Percentiles rank a stretch among this genome's conserved stretches.
phyloP scores from a whole-genome alignment of 495 filamentous ascomycete genomes.

The Tuber microsphaerosporum region DNA sequence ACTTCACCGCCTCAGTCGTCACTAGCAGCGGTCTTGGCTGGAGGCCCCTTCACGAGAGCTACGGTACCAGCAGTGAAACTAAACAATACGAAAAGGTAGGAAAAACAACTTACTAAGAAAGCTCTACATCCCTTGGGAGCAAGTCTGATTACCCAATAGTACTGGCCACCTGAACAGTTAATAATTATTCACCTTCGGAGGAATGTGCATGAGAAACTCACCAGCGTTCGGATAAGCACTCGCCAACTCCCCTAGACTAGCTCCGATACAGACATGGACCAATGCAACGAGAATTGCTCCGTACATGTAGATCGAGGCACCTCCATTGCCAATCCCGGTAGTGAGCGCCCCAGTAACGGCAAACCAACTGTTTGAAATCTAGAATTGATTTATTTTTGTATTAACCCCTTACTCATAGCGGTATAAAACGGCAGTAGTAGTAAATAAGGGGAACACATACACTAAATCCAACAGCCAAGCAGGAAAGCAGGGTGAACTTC shows the following conservation, averaged over 20 bases:
- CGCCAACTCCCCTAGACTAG: slow-evolving; percentile 31
- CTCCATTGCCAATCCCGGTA: slow-evolving; percentile 29
- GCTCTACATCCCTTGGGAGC: slow-evolving; percentile 23
- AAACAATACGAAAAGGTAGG: background rate
- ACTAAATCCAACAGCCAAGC: slow-evolving; percentile 33
- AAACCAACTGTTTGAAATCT: slow-evolving; percentile 37
- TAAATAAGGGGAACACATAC: slow-evolving; percentile 10
- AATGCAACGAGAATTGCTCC: slow-evolving; percentile 30
- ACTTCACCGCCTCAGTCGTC: background rate
- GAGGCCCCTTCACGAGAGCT: background rate
- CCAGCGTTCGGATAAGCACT: slow-evolving; percentile 36
- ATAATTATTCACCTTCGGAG: background rate
- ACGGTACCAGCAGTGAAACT: background rate
- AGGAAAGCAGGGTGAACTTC: slow-evolving; percentile 33
- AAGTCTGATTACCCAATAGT: slow-evolving; percentile 33
- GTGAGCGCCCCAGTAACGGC: slow-evolving; percentile 26
- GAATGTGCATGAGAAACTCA: slow-evolving; percentile 5
- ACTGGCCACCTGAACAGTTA: slow-evolving; percentile 24
- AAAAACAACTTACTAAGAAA: slow-evolving; percentile 21
- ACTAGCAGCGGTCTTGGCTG: background rate
- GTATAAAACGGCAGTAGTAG: background rate
- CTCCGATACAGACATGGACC: slow-evolving; percentile 29
- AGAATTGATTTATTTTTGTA: background rate
- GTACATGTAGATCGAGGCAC: slow-evolving; percentile 27
- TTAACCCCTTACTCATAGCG: background rate